These are phyloP conservation scores for Psilocybe tampanensis DNA, from an alignment of 768 basidiomycete genomes.

Conservation along the genomic window DNA sequence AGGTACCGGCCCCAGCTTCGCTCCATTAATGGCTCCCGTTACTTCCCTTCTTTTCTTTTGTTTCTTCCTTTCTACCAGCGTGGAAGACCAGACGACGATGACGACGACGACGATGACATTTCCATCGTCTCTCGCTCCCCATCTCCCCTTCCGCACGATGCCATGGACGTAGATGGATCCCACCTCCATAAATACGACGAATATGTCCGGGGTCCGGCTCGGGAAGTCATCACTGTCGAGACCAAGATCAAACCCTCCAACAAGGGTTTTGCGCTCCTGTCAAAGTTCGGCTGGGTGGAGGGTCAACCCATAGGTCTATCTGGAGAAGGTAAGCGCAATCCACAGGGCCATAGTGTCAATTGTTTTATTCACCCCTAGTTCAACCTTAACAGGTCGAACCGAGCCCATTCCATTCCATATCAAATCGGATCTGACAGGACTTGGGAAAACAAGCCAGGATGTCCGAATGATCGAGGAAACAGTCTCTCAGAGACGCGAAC, in stretches of 20 bases:
- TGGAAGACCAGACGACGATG: conserved; percentile 54
- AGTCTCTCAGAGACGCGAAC: conserved; percentile 75
- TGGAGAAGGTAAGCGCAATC: conserved; percentile 60
- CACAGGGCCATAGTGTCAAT: neutral
- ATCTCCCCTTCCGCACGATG: conserved; percentile 57
- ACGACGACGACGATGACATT: conserved; percentile 69
- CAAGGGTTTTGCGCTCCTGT: conserved; percentile 79
- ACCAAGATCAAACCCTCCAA: conserved; percentile 80
- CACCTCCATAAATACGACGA: conserved; percentile 66
- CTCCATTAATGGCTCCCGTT: conserved; percentile 43
- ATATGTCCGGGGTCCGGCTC: conserved; percentile 48
- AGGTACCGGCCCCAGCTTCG: conserved; percentile 71
- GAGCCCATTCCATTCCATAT: conserved; percentile 84
- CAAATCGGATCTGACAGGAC: conserved; percentile 76
- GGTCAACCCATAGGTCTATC: conserved; percentile 79
- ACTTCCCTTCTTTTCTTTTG: conserved; percentile 57
- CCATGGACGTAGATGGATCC: conserved; percentile 53
- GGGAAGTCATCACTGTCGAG: conserved; percentile 78
- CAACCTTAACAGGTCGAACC: conserved; percentile 58
- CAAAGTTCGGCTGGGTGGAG: conserved; percentile 83
- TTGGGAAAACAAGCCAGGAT: conserved; percentile 80
- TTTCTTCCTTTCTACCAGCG: conserved; percentile 59
- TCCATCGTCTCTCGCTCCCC: conserved; percentile 77
- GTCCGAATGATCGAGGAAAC: conserved; percentile 84
- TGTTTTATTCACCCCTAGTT: neutral